Percentiles rank a stretch among this genome's conserved stretches.
Conservation (phyloP, 176 grass and related monocot genomes). For the Oryza officinalis region DNA sequence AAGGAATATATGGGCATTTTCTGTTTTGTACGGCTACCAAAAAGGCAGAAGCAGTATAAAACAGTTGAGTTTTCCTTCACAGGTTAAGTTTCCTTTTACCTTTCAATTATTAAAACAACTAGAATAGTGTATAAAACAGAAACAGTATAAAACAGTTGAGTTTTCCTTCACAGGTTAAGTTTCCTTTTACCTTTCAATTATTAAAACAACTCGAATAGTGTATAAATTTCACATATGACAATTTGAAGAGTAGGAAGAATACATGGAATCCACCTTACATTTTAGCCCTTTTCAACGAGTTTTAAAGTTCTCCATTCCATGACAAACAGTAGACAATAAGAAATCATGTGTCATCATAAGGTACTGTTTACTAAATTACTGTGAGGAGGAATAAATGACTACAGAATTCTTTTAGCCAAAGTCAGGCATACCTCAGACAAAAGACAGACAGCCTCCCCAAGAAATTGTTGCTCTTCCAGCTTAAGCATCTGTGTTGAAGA, state of each 20-base stretch:
- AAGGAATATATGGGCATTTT: background rate
- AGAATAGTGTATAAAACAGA: background rate
- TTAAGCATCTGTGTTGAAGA: slow-evolving; percentile 78
- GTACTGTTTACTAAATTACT: background rate
- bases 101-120: background rate
- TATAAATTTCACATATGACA: background rate
- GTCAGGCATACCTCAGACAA: slow-evolving; percentile 68
- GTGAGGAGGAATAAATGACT: slow-evolving; percentile 4
- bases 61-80: no score
- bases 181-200: no score
- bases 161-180: no score
- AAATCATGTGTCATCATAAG: background rate
- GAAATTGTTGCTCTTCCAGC: slow-evolving; percentile 92
- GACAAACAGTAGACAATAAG: background rate
- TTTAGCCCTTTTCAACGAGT: background rate
- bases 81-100: slow-evolving; percentile 9
- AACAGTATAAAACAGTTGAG: slow-evolving; percentile 6
- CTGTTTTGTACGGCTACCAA: slow-evolving; percentile 6
- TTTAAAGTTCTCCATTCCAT: slow-evolving; percentile 22
- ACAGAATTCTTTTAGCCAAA: slow-evolving; percentile 6
- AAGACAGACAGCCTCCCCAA: slow-evolving; percentile 83
- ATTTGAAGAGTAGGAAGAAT: background rate
- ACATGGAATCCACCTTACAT: background rate
- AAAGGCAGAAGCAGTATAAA: background rate
- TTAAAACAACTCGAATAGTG: background rate